Base-by-base conservation (phyloP, 768 basidiomycete species). In the Cyclocybe cylindracea region DNA sequence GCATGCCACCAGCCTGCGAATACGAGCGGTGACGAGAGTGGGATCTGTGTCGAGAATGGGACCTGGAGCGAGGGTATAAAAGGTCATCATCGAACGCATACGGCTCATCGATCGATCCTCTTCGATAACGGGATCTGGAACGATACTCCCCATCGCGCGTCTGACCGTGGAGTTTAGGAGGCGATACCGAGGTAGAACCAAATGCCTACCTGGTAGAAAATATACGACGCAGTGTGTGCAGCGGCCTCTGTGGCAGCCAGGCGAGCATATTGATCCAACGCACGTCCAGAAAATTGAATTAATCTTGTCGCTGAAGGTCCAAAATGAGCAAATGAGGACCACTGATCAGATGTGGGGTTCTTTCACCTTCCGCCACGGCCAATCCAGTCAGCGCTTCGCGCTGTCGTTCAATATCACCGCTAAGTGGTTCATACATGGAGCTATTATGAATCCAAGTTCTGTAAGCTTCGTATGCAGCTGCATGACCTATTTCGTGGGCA, bases 391-490 rank as follows among this genome's bases (percentile, higher is more conserved):
- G 69, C 10, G 76, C 84, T 66, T 90, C 87, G 46, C 84, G 69
- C 62, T 87, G 84, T 39, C 82, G 70, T 55, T 84, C 86, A 41
- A 70, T 64, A 58, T 87, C 82, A 7, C 75, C 79, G 47, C 76
- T 76, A 4, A 87, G 58, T 11, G 82, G 80, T 44, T 81, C 78
- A 50, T 84, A 81, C 39, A 85, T 72, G 5, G 68, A 72, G 37
- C 66, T 78, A 57, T 84, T 80, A 58, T 82, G 76, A 45, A 81
- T 80, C 82, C 85, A 86, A 24, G 78, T 78, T 11, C 87, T 77
- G 65, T 85, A 84, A 0, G 87, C 87, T 65, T 90, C 87, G 62
- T 88, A 90, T 2, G 86, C 88, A 8, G 88, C 88, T 4, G 89
- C 89, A 57, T 85, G 80, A 1, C 89, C 89, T 13, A 91, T 77